Evolutionary conservation across 352 stramenopile genomes (phyloP).

Genomic region (Pythium rhizo-oryzae): DNA sequence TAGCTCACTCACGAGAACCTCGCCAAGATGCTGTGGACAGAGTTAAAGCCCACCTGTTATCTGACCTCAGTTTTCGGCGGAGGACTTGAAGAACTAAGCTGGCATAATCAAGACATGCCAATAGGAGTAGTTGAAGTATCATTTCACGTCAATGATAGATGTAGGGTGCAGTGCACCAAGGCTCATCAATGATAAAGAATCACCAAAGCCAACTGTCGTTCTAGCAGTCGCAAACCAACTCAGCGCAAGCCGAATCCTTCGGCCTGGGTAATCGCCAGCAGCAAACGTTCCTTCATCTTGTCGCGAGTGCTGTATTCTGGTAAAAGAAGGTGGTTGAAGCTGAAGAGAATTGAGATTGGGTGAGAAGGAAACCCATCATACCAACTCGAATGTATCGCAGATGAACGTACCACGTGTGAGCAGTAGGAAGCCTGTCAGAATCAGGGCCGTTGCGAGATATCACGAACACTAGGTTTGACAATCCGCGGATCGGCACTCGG

Average conservation of each 20-base stretch:
- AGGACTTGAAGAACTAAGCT: too few relatives aligned
- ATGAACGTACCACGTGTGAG: conserved; percentile 76
- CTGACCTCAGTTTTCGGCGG: too few relatives aligned
- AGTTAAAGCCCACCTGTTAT: too few relatives aligned
- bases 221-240: neutral
- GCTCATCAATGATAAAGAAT: too few relatives aligned
- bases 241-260: conserved; percentile 87
- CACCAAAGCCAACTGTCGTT: too few relatives aligned
- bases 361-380: neutral
- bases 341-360: conserved; percentile 5
- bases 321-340: conserved; percentile 89
- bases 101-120: too few relatives aligned
- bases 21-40: too few relatives aligned
- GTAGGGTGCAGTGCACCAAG: too few relatives aligned
- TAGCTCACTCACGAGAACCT: too few relatives aligned
- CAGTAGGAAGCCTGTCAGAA: conserved; percentile 79
- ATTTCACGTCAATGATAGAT: too few relatives aligned
- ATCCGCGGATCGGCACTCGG: conserved; percentile 78
- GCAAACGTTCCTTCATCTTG: conserved; percentile 80
- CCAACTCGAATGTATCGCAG: conserved; percentile 13
- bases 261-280: conserved; percentile 80
- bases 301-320: conserved; percentile 77
- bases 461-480: conserved; percentile 82
- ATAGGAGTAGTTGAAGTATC: too few relatives aligned
- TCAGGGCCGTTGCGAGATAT: conserved; percentile 86